phyloP scores from a whole-genome alignment of 2,329 filamentous ascomycete genomes.

The Endoconidiophora polonica region DNA sequence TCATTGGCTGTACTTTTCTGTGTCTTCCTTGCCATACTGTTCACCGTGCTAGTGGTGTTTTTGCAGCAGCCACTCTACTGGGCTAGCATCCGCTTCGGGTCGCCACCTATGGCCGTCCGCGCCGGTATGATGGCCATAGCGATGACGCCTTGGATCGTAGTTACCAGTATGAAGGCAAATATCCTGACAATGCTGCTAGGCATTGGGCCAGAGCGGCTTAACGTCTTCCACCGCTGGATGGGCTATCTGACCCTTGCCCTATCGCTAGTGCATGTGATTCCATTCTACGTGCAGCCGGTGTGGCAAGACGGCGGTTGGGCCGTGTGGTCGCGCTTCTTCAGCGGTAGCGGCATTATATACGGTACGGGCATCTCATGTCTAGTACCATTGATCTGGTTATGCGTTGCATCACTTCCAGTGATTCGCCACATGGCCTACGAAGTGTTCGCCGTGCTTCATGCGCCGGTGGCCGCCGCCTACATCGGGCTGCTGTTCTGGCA shows the following conservation, averaged over 20 bases:
- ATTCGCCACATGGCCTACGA: conserved; percentile 70
- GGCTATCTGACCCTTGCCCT: conserved; percentile 75
- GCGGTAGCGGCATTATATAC: conserved; percentile 54
- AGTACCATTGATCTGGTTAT: conserved; percentile 68
- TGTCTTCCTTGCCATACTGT: conserved; percentile 49
- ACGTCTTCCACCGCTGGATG: conserved; percentile 84
- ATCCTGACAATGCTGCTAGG: conserved; percentile 69
- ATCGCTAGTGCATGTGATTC: conserved; percentile 67
- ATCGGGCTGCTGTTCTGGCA: conserved; percentile 88
- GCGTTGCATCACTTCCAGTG: conserved; percentile 65
- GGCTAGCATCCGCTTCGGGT: conserved; percentile 70
- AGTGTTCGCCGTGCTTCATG: conserved; percentile 65
- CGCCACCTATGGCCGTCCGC: conserved; percentile 72
- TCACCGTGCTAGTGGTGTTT: conserved; percentile 69
- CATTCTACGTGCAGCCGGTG: conserved; percentile 78
- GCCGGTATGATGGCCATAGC: conserved; percentile 85
- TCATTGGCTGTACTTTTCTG: conserved; percentile 57
- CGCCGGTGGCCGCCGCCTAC: conserved; percentile 66
- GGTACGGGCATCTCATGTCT: conserved; percentile 72
- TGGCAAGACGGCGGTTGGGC: conserved; percentile 62
- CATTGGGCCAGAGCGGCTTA: conserved; percentile 80
- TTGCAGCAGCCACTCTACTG: conserved; percentile 80
- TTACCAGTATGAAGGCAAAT: conserved; percentile 81
- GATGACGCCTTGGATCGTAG: conserved; percentile 83
- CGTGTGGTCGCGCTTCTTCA: conserved; percentile 52